Conservation (phyloP, 2,329 filamentous ascomycete species). For the Geosmithia putterillii region DNA sequence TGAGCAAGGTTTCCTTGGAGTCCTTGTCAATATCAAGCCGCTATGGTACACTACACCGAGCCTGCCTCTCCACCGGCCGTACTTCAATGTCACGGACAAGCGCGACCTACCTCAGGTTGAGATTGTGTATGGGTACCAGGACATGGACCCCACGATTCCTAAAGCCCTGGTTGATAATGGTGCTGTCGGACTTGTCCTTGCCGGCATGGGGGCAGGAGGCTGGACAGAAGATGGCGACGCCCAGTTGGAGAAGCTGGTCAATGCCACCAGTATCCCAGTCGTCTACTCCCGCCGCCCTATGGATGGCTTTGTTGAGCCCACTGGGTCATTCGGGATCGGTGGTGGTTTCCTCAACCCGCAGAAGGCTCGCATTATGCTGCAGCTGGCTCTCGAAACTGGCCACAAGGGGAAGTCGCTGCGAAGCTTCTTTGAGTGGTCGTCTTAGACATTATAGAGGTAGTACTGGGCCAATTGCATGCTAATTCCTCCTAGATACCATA, state of each 20-base stretch:
- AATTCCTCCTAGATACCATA: no score
- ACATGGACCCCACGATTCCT: slow-evolving; percentile 33
- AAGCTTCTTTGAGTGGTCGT: neutral
- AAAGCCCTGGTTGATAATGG: slow-evolving; percentile 33
- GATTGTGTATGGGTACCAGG: slow-evolving; percentile 42
- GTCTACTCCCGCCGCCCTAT: slow-evolving; percentile 36
- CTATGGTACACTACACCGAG: slow-evolving; percentile 32
- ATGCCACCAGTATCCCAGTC: slow-evolving; percentile 30
- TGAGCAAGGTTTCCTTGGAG: slow-evolving; percentile 44
- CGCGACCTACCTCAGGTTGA: slow-evolving; percentile 36
- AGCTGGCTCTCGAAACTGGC: neutral
- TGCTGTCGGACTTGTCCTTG: slow-evolving; percentile 41
- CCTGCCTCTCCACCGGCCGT: slow-evolving; percentile 13
- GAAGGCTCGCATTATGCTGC: neutral
- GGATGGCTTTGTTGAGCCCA: slow-evolving; percentile 36
- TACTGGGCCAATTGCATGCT: no score
- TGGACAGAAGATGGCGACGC: slow-evolving; percentile 24
- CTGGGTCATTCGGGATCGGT: slow-evolving; percentile 21
- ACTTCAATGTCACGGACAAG: slow-evolving; percentile 22
- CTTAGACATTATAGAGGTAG: slow-evolving; percentile 4
- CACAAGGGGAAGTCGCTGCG: neutral
- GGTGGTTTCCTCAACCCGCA: slow-evolving; percentile 40
- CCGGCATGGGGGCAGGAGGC: slow-evolving; percentile 41
- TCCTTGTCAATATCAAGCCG: slow-evolving; percentile 38
- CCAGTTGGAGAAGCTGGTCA: slow-evolving; percentile 27